Conservation (phyloP, 192 early-diverging fungal genomes). For the Ramicandelaber brevisporus region DNA sequence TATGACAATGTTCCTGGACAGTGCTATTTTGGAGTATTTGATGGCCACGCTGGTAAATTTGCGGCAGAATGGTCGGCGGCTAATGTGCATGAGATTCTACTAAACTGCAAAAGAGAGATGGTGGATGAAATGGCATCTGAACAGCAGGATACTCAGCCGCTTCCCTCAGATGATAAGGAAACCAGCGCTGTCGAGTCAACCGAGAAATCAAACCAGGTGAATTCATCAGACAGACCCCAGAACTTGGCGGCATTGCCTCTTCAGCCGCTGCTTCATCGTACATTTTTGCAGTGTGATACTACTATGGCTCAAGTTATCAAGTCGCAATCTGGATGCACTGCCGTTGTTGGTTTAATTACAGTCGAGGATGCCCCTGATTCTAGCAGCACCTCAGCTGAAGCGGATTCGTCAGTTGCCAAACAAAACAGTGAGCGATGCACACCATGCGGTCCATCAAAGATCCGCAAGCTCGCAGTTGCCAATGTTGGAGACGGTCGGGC, state of each 20-base stretch:
- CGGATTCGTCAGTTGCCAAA: not conserved
- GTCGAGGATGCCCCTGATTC: constrained; percentile 3
- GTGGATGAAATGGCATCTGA: not conserved
- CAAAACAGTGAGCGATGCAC: not conserved
- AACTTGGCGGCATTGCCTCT: constrained; percentile 24
- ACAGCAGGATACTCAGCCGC: not conserved
- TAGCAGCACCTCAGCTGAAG: constrained; percentile 1
- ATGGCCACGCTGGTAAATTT: constrained; percentile 87
- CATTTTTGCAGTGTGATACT: constrained; percentile 63
- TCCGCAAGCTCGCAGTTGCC: constrained; percentile 63
- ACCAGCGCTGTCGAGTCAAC: not conserved
- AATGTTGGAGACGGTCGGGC: constrained; percentile 96
- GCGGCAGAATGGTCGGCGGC: constrained; percentile 86
- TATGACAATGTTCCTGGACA: constrained; percentile 56
- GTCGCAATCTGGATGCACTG: constrained; percentile 76
- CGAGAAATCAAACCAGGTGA: constrained; percentile 1
- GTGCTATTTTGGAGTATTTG: constrained; percentile 86
- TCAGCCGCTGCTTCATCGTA: constrained; percentile 53
- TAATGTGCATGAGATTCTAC: constrained; percentile 37
- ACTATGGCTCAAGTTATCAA: constrained; percentile 52
- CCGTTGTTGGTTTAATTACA: constrained; percentile 51
- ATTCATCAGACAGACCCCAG: constrained; percentile 23
- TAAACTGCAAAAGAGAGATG: not conserved
- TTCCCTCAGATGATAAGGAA: not conserved
- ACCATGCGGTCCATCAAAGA: constrained; percentile 1